Percentiles rank a stretch among this genome's conserved stretches.
Evolutionary conservation across 148 eudicot species (phyloP).

Genomic region (Mesembryanthemum crystallinum): DNA sequence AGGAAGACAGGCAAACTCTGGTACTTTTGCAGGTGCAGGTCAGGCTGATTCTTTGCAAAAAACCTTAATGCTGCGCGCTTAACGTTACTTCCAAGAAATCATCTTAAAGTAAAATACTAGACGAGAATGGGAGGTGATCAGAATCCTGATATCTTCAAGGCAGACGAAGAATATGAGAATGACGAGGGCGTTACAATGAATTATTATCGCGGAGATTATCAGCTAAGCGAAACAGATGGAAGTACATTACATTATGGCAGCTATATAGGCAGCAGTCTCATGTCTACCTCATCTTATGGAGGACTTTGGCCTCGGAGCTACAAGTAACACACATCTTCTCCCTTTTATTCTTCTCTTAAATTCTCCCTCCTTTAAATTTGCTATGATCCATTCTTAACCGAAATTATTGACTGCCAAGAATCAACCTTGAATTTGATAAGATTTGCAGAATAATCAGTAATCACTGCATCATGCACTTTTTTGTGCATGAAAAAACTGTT

Average conservation of each 20-base stretch:
- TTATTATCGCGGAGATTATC: not conserved
- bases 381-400: not conserved
- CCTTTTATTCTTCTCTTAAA: not conserved
- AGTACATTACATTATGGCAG: slow-evolving; percentile 2
- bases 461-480: too few species aligned
- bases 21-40: not conserved
- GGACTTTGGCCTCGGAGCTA: slow-evolving; percentile 66
- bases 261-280: not conserved
- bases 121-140: slow-evolving; percentile 5
- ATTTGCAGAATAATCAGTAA: not conserved
- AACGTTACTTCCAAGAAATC: not conserved
- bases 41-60: not conserved
- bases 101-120: not conserved
- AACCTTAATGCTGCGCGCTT: not conserved
- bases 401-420: not conserved
- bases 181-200: slow-evolving; percentile 2
- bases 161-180: slow-evolving; percentile 28
- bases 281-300: slow-evolving; percentile 27
- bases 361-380: not conserved
- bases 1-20: not conserved
- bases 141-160: slow-evolving; percentile 6
- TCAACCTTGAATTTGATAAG: not conserved
- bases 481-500: too few species aligned
- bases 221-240: slow-evolving; percentile 3
- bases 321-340: slow-evolving; percentile 27